phyloP scores from a whole-genome alignment of 331 rosid genomes.

The Quercus tomentella region DNA sequence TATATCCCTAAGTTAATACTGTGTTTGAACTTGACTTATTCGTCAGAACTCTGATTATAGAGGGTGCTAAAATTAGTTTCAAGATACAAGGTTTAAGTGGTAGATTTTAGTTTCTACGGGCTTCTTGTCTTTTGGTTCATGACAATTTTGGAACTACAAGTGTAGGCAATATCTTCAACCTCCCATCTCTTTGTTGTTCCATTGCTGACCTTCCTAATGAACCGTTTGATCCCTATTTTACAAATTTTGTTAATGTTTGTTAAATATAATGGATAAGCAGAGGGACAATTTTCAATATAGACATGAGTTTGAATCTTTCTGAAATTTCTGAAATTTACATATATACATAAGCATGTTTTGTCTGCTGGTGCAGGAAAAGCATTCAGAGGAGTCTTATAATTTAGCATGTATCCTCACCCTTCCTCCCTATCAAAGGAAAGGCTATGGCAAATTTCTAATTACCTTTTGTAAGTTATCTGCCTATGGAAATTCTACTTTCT shows the following conservation, averaged over 20 bases:
- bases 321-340: background rate
- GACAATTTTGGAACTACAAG: background rate
- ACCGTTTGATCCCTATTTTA: background rate
- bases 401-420: constrained; percentile 97
- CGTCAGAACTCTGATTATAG: background rate
- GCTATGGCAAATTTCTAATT: constrained; percentile 96
- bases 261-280: background rate
- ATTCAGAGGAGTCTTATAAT: constrained; percentile 97
- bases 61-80: background rate
- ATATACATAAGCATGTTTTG: background rate
- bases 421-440: constrained; percentile 99
- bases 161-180: background rate
- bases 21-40: too few relatives aligned
- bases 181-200: background rate
- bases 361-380: constrained; percentile 75
- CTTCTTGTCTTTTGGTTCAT: background rate
- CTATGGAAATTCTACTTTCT: background rate
- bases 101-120: background rate
- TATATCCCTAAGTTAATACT: too few relatives aligned
- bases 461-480: constrained; percentile 76
- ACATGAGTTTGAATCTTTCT: background rate
- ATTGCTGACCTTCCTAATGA: background rate
- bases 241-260: background rate
- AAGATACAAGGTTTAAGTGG: background rate
- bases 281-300: background rate